A percentile compares a stretch with the other conserved stretches of the same genome.
These are phyloP conservation scores for Ceratobasidium papillatum DNA, from an alignment of 1,284 basidiomycete genomes.

Conservation along the genomic window DNA sequence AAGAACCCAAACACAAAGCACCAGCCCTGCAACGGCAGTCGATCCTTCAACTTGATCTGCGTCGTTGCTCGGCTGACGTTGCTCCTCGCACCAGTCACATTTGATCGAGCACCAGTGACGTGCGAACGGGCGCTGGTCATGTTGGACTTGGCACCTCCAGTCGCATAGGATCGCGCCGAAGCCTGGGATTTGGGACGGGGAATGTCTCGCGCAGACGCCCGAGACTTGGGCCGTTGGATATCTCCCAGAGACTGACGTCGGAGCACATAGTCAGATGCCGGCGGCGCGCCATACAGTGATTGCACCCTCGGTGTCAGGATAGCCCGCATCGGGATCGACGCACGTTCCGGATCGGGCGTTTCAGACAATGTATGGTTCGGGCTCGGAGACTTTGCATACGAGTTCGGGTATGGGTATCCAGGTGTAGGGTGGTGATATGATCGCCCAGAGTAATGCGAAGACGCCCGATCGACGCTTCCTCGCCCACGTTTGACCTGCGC, in stretches of 20 bases:
- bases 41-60: conserved; percentile 3
- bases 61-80: not conserved
- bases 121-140: conserved; percentile 20
- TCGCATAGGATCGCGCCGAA: conserved; percentile 26
- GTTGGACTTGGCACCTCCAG: conserved; percentile 13
- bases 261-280: not conserved
- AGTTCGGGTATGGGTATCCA: conserved; percentile 4
- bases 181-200: conserved; percentile 8
- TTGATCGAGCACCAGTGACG: conserved; percentile 6
- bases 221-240: conserved; percentile 18
- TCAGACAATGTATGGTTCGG: not conserved
- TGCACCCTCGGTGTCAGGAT: conserved; percentile 41
- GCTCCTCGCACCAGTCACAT: conserved; percentile 14
- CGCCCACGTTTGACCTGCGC: conserved; percentile 18
- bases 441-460: conserved; percentile 15
- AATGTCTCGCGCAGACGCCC: conserved; percentile 12
- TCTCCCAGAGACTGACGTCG: conserved; percentile 10
- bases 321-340: conserved; percentile 42
- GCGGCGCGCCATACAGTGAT: conserved; percentile 31
- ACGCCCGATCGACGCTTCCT: conserved; percentile 24
- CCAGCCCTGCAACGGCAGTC: conserved; percentile 44
- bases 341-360: conserved; percentile 27
- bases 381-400: conserved; percentile 7
- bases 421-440: not conserved
- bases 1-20: conserved; percentile 45